Conservation (phyloP, 441 rosid species). For the Rhodomyrtus psidioides region DNA sequence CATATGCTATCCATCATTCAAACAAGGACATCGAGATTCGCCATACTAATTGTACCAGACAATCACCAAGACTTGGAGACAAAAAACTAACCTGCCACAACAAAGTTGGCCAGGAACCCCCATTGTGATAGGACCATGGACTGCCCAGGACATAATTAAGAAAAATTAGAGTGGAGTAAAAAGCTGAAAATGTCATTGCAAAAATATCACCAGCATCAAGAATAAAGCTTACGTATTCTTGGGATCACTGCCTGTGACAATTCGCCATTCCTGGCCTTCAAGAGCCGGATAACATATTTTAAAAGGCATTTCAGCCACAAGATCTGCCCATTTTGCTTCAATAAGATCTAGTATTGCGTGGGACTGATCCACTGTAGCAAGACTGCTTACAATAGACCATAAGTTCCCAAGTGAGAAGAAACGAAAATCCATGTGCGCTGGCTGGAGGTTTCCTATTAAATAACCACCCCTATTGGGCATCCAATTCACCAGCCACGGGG, state of each 20-base stretch:
- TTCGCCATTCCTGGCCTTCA: slow-evolving; percentile 8
- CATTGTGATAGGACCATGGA: slow-evolving; percentile 13
- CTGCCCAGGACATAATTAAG: background rate
- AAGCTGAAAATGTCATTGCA: background rate
- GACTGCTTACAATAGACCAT: slow-evolving; percentile 9
- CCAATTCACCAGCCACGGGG: slow-evolving; percentile 4
- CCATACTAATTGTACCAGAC: background rate
- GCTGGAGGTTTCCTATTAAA: slow-evolving; percentile 9
- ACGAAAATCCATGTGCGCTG: slow-evolving; percentile 12
- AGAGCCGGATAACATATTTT: slow-evolving; percentile 8
- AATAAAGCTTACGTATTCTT: slow-evolving; percentile 4
- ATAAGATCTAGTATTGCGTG: slow-evolving; percentile 5
- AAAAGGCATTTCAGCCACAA: slow-evolving; percentile 10
- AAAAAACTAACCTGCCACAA: slow-evolving; percentile 9
- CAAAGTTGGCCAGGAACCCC: slow-evolving; percentile 12
- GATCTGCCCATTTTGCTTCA: slow-evolving; percentile 10
- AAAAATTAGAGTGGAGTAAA: background rate
- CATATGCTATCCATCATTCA: background rate
- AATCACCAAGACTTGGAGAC: background rate
- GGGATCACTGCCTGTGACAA: slow-evolving; percentile 11
- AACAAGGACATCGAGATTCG: background rate
- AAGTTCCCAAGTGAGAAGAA: slow-evolving; percentile 12
- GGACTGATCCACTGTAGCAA: slow-evolving; percentile 5
- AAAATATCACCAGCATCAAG: background rate
- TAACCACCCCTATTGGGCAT: slow-evolving; percentile 8